Evolutionary conservation across 2,329 filamentous ascomycete species (phyloP).

Genomic region (Talaromyces sp.): DNA sequence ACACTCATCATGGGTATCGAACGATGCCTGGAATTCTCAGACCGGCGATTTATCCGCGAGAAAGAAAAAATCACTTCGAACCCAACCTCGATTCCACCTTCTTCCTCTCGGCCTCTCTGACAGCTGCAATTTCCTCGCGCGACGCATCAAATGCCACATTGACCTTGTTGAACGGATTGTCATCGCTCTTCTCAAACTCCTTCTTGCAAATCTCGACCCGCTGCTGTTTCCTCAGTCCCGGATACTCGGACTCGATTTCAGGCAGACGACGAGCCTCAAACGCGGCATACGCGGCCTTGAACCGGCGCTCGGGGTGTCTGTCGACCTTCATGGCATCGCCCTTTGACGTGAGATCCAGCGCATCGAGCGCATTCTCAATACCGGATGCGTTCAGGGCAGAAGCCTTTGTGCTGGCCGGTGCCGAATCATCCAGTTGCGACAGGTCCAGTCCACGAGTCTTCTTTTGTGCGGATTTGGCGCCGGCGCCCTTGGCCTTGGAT

Average conservation of each 20-base stretch:
- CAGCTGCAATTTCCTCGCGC: constrained; percentile 67
- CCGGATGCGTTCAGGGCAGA: constrained; percentile 72
- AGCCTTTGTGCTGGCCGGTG: constrained; percentile 40
- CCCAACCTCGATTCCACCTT: constrained; percentile 70
- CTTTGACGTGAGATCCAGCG: constrained; percentile 63
- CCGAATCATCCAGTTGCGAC: constrained; percentile 64
- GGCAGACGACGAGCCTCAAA: constrained; percentile 76
- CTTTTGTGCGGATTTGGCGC: constrained; percentile 46
- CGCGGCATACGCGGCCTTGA: constrained; percentile 76
- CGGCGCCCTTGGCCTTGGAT: constrained; percentile 55
- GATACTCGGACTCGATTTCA: constrained; percentile 81
- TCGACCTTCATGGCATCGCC: constrained; percentile 68
- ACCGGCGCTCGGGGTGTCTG: constrained; percentile 79
- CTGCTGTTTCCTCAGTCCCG: constrained; percentile 76
- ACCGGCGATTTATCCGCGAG: not conserved
- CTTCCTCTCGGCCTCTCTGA: constrained; percentile 62
- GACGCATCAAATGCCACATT: constrained; percentile 70
- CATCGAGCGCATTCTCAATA: constrained; percentile 91
- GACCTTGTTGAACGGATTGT: constrained; percentile 93
- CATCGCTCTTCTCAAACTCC: constrained; percentile 90
- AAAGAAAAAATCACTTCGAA: constrained; percentile 15
- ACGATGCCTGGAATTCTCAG: not conserved
- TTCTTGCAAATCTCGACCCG: constrained; percentile 77
- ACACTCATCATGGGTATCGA: not conserved
- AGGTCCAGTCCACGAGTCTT: constrained; percentile 69